phyloP scores from a whole-genome alignment of 2,329 filamentous ascomycete species.

The Cercospora beticola region DNA sequence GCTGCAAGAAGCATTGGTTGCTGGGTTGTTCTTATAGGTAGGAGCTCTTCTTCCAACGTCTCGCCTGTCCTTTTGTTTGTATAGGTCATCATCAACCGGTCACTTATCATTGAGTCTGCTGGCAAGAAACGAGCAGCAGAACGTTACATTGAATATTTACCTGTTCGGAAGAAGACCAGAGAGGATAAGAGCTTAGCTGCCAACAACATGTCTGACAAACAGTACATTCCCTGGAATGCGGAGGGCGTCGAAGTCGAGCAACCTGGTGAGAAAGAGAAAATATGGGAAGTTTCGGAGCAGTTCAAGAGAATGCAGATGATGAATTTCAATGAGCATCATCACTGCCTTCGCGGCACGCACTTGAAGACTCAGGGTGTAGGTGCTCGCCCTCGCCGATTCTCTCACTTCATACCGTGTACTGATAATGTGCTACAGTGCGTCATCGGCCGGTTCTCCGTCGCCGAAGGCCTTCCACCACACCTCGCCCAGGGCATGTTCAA shows the following conservation, averaged over 20 bases:
- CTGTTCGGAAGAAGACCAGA: constrained; percentile 10
- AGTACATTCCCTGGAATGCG: constrained; percentile 35
- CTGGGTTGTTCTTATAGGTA: neutral
- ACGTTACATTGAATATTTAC: neutral
- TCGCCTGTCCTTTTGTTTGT: neutral
- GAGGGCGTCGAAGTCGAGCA: constrained; percentile 38
- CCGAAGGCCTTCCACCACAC: constrained; percentile 38
- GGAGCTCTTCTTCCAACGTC: neutral
- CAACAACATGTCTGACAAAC: constrained; percentile 21
- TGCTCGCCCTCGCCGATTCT: neutral
- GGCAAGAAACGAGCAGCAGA: constrained; percentile 5
- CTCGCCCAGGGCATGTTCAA: constrained; percentile 42
- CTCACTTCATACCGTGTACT: neutral
- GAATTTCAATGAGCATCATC: constrained; percentile 43
- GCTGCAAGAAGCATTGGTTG: neutral
- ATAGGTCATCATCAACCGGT: constrained; percentile 3
- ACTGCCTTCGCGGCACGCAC: constrained; percentile 41
- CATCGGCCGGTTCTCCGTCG: constrained; percentile 37
- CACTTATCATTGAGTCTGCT: neutral
- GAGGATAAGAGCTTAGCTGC: neutral
- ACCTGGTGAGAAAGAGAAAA: constrained; percentile 38
- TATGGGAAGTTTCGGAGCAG: constrained; percentile 40
- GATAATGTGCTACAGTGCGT: constrained; percentile 28
- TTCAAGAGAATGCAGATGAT: constrained; percentile 44
- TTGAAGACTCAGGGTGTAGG: constrained; percentile 39